phyloP scores from a whole-genome alignment of 371 early-diverging fungal genomes.

The Mycotypha africana region DNA sequence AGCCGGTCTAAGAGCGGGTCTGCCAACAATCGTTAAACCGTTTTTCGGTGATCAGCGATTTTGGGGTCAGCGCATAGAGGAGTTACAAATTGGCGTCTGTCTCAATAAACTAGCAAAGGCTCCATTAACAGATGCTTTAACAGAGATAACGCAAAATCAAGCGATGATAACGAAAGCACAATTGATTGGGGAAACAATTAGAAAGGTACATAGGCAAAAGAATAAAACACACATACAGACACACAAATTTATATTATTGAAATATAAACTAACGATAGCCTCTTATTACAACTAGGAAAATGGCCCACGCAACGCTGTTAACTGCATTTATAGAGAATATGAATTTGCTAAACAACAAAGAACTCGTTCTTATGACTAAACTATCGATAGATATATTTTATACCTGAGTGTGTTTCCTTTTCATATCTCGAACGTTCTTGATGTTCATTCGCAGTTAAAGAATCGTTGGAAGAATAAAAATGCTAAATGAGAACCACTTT shows the following conservation, averaged over 20 bases:
- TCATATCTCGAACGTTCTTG: no score
- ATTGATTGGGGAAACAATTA: constrained; percentile 51
- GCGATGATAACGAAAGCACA: constrained; percentile 56
- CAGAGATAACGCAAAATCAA: constrained; percentile 50
- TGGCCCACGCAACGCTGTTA: constrained; percentile 56
- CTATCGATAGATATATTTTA: no score
- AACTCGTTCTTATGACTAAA: no score
- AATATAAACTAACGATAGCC: not conserved
- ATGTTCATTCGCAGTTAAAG: no score
- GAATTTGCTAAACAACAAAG: constrained; percentile 36
- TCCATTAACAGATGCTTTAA: constrained; percentile 47
- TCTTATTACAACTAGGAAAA: constrained; percentile 40
- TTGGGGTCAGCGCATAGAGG: constrained; percentile 69
- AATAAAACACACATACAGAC: not conserved
- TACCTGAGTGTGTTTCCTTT: no score
- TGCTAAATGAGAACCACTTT: no score
- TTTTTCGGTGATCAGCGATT: constrained; percentile 86
- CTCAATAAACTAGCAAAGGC: constrained; percentile 52
- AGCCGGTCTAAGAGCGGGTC: constrained; percentile 71
- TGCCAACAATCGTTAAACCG: constrained; percentile 73
- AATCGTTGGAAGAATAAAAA: no score
- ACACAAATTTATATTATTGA: not conserved
- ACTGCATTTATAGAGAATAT: constrained; percentile 58
- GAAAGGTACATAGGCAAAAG: constrained; percentile 21
- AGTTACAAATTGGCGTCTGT: constrained; percentile 58